These are phyloP conservation scores for Phyllosticta capitalensis DNA, from an alignment of 2,329 filamentous ascomycete genomes.

Conservation along the genomic window DNA sequence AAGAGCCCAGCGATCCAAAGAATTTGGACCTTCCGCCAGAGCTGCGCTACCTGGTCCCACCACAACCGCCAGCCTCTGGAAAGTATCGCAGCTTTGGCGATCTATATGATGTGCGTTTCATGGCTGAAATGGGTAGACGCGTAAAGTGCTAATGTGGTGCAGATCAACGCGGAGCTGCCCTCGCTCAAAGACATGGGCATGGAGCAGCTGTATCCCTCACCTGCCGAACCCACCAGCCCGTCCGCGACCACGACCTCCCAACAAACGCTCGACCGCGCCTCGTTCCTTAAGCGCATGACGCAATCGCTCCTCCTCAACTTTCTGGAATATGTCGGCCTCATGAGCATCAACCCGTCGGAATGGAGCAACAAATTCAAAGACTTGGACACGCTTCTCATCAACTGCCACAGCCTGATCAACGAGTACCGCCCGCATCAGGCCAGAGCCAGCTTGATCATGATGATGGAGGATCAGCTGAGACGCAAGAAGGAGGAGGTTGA, in stretches of 20 bases:
- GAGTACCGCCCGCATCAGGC: constrained; percentile 92
- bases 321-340: constrained; percentile 67
- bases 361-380: constrained; percentile 66
- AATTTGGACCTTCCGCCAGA: constrained; percentile 52
- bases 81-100: constrained; percentile 64
- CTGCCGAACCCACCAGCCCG: constrained; percentile 20
- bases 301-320: constrained; percentile 85
- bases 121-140: not conserved
- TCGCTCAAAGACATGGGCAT: constrained; percentile 63
- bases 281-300: constrained; percentile 63
- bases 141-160: not conserved
- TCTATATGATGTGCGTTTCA: constrained; percentile 2
- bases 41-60: constrained; percentile 70
- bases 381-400: constrained; percentile 73
- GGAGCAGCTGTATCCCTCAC: constrained; percentile 55
- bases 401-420: constrained; percentile 88
- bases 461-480: constrained; percentile 80
- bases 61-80: constrained; percentile 60
- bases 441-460: constrained; percentile 71
- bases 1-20: constrained; percentile 12
- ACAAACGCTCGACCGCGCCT: constrained; percentile 44
- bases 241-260: constrained; percentile 42
- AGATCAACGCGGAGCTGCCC: constrained; percentile 51
- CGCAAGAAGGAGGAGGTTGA: constrained; percentile 63
- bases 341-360: constrained; percentile 54